phyloP scores from a whole-genome alignment of 768 basidiomycete genomes.

The Xerocomus brunneocitrinus region DNA sequence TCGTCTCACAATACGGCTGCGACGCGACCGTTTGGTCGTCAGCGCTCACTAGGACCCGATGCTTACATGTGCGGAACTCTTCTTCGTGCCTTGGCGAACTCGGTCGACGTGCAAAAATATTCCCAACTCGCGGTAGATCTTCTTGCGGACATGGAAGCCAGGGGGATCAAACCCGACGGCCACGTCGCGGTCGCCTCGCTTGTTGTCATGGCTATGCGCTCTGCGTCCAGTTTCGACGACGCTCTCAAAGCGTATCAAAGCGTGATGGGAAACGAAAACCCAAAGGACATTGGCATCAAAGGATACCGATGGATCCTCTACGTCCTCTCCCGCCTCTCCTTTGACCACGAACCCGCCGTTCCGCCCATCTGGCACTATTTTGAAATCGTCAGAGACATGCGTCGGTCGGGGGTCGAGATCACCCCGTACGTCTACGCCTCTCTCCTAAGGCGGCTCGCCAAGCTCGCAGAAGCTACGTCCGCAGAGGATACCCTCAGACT shows the following conservation, averaged over 20 bases:
- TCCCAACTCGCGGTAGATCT: conserved; percentile 46
- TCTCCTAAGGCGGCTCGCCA: conserved; percentile 53
- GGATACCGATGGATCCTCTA: conserved; percentile 64
- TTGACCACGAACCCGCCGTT: conserved; percentile 36
- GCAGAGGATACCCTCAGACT: conserved; percentile 32
- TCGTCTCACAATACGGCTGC: conserved; percentile 10
- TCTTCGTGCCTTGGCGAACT: conserved; percentile 42
- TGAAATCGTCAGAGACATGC: conserved; percentile 79
- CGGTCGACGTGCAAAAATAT: conserved; percentile 47
- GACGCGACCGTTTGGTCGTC: conserved; percentile 21
- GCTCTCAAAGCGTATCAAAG: conserved; percentile 60
- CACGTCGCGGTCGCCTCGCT: conserved; percentile 45
- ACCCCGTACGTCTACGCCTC: conserved; percentile 62
- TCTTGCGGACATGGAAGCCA: conserved; percentile 61
- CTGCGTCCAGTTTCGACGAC: conserved; percentile 47
- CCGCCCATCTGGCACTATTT: conserved; percentile 57
- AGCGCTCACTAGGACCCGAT: conserved; percentile 43
- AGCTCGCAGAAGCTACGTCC: conserved; percentile 35
- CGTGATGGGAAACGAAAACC: conserved; percentile 27
- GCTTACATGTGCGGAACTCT: conserved; percentile 51
- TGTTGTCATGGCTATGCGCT: conserved; percentile 64
- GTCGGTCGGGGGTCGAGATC: conserved; percentile 51
- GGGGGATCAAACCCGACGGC: conserved; percentile 42
- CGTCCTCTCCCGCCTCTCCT: conserved; percentile 57
- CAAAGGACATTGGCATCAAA: conserved; percentile 43